These are phyloP conservation scores for Botrytis tulipae DNA, from an alignment of 2,329 filamentous ascomycete species.

Conservation along the genomic window DNA sequence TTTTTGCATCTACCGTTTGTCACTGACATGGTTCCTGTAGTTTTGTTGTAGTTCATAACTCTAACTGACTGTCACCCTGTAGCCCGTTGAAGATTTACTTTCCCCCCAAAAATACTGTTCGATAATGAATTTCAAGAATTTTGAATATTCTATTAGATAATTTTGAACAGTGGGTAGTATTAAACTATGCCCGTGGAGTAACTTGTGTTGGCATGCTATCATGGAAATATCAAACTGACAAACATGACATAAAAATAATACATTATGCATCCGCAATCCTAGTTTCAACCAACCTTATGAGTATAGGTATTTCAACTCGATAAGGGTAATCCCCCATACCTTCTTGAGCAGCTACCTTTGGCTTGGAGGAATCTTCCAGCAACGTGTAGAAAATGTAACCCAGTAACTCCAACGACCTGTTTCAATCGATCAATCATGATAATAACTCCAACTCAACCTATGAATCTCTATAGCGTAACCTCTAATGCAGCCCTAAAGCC, in stretches of 20 bases:
- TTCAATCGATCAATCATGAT: not conserved
- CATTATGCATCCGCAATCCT: not conserved
- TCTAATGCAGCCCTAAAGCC: not conserved
- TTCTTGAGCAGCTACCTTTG: not conserved
- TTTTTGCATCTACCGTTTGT: too few relatives aligned
- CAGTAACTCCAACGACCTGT: not conserved
- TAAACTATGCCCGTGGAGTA: too few relatives aligned
- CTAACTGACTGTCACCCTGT: too few relatives aligned
- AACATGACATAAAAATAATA: not conserved
- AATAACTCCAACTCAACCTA: not conserved
- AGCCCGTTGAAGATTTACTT: too few relatives aligned
- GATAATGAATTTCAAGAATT: too few relatives aligned
- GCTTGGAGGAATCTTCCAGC: not conserved
- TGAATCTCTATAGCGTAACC: not conserved
- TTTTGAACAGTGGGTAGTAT: too few relatives aligned
- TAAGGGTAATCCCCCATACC: accelerated
- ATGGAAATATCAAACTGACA: not conserved
- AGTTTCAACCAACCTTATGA: not conserved
- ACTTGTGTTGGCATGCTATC: too few relatives aligned
- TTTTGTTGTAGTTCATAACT: too few relatives aligned
- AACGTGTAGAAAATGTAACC: not conserved
- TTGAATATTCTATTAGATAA: too few relatives aligned
- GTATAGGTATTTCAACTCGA: not conserved
- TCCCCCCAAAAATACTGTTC: too few relatives aligned
- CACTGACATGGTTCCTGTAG: too few relatives aligned